Percentiles rank a stretch among this genome's conserved stretches.
Conservation (phyloP, 2,329 filamentous ascomycete species). For the Tympanopsis confertula region DNA sequence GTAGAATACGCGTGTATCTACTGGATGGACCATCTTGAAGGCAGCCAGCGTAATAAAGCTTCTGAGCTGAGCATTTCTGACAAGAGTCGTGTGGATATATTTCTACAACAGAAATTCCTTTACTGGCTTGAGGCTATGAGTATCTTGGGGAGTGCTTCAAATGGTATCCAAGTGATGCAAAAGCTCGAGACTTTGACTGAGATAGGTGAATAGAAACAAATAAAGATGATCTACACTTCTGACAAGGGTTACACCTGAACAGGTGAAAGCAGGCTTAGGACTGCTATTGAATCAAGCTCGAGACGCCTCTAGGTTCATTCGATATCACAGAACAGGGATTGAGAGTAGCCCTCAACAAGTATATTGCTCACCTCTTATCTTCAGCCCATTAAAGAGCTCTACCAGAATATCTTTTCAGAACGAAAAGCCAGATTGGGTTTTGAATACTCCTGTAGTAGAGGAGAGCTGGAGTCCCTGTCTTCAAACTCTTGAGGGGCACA, state of each 20-base stretch:
- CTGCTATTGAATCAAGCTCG: conserved; percentile 13
- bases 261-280: no score
- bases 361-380: conserved; percentile 18
- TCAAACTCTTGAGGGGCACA: conserved; percentile 4
- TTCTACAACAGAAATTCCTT: conserved; percentile 22
- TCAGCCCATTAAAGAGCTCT: conserved; percentile 13
- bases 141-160: conserved; percentile 12
- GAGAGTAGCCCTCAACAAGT: conserved; percentile 15
- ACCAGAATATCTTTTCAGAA: conserved; percentile 6
- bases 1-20: background rate
- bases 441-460: no score
- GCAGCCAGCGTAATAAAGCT: no score
- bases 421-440: conserved; percentile 8
- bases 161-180: conserved; percentile 10
- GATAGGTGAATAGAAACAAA: no score
- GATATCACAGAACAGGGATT: conserved; percentile 12
- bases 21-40: background rate
- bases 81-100: conserved; percentile 12
- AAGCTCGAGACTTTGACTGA: no score
- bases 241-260: no score
- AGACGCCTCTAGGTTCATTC: conserved; percentile 17
- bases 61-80: conserved; percentile 13
- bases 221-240: no score
- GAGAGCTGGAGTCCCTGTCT: background rate
- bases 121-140: conserved; percentile 31